A percentile compares a stretch with the other conserved stretches of the same genome.
phyloP scores from a whole-genome alignment of 1,284 basidiomycete genomes.

The Trichosporon faecale region DNA sequence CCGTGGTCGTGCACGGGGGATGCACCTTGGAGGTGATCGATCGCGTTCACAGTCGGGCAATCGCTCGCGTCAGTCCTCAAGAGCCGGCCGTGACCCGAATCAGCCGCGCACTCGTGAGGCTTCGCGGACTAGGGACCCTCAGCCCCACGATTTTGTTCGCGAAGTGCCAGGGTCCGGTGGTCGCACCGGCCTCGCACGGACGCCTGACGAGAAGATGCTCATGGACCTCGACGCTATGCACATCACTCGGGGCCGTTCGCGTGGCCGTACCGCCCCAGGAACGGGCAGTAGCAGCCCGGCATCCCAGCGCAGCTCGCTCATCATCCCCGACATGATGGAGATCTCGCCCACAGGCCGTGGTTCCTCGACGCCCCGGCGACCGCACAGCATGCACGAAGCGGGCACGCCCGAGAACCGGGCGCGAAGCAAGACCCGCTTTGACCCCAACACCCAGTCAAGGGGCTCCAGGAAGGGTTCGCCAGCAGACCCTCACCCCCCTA shows the following conservation, averaged over 20 bases:
- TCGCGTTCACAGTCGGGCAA: slow-evolving; percentile 1
- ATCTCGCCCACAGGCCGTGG: background rate
- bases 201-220: slow-evolving; percentile 3
- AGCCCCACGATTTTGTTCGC: background rate
- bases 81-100: background rate
- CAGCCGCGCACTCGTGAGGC: background rate
- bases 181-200: slow-evolving; percentile 1
- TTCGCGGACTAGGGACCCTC: background rate
- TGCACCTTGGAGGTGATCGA: background rate
- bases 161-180: slow-evolving; percentile 1
- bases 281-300: background rate
- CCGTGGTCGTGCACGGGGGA: background rate
- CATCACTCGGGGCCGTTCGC: slow-evolving; percentile 5
- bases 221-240: slow-evolving; percentile 7
- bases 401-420: background rate
- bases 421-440: slow-evolving; percentile 7
- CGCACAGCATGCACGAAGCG: slow-evolving; percentile 4
- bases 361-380: background rate
- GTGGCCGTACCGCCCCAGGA: background rate
- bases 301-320: background rate
- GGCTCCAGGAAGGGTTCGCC: background rate
- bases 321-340: background rate
- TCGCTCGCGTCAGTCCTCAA: background rate
- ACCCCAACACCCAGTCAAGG: background rate
- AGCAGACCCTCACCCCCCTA: background rate